These are phyloP conservation scores for Zanthoxylum bungeanum DNA, from an alignment of 345 rosid genomes.

Conservation along the genomic window DNA sequence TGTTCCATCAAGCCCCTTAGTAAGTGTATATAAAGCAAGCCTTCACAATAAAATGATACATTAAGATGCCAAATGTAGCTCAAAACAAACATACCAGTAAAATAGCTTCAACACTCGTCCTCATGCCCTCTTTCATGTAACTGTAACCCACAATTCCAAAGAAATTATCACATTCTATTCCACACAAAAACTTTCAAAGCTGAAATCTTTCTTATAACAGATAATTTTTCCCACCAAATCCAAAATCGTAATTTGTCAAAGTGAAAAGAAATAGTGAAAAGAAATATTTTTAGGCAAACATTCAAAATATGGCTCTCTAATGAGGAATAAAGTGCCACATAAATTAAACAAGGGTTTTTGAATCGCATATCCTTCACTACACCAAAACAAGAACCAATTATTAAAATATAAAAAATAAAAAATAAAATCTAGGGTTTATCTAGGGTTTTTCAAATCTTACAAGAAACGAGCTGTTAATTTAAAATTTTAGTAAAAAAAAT, in stretches of 20 bases:
- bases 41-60: neutral
- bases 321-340: neutral
- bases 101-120: conserved; percentile 93
- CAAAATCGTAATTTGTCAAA: neutral
- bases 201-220: neutral
- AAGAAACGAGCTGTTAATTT: neutral
- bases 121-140: conserved; percentile 97
- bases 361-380: conserved; percentile 6
- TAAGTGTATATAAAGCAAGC: no score
- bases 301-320: neutral
- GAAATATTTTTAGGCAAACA: no score
- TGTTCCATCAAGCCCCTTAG: no score
- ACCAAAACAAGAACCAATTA: neutral
- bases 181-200: neutral
- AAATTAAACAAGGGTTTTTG: conserved; percentile 17
- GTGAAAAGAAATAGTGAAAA: no score
- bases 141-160: conserved; percentile 37
- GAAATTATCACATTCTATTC: conserved; percentile 8
- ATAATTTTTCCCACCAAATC: neutral
- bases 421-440: no score
- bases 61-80: neutral
- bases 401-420: neutral
- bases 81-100: conserved; percentile 60
- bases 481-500: neutral
- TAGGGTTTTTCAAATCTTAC: conserved; percentile 37